These are phyloP conservation scores for Cryoendolithus antarcticus DNA, from an alignment of 2,329 filamentous ascomycete species.

Conservation along the genomic window DNA sequence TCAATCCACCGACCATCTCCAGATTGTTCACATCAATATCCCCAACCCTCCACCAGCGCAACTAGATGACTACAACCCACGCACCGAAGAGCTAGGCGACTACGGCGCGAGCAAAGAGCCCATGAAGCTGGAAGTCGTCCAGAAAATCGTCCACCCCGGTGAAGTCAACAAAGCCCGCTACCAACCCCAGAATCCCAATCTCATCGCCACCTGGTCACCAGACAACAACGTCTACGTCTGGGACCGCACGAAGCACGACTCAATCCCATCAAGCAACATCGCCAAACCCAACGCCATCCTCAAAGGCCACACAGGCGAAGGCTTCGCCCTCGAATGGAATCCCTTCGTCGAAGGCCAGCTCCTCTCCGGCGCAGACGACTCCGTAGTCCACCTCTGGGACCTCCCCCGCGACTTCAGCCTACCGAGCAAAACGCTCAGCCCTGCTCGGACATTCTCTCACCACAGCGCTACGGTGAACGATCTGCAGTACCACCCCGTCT, in stretches of 20 bases:
- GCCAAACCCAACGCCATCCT: constrained; percentile 76
- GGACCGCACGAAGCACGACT: constrained; percentile 87
- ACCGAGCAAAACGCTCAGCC: constrained; percentile 56
- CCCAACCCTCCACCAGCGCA: constrained; percentile 66
- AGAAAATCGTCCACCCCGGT: constrained; percentile 90
- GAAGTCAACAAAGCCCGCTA: constrained; percentile 99
- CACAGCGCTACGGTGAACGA: constrained; percentile 92
- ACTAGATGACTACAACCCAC: constrained; percentile 77
- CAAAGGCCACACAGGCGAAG: constrained; percentile 73
- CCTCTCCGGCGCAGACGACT: constrained; percentile 83
- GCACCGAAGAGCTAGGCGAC: constrained; percentile 84
- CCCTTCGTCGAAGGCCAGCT: constrained; percentile 70
- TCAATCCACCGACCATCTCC: constrained; percentile 75
- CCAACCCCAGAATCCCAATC: constrained; percentile 91
- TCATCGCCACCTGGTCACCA: constrained; percentile 85
- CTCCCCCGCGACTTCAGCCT: constrained; percentile 58
- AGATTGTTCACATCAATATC: constrained; percentile 88
- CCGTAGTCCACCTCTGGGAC: constrained; percentile 87
- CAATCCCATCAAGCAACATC: constrained; percentile 50
- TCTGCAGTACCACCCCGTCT: constrained; percentile 85
- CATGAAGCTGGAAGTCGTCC: constrained; percentile 81
- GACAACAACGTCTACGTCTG: constrained; percentile 85
- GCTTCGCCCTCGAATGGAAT: constrained; percentile 88
- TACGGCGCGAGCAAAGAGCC: constrained; percentile 68
- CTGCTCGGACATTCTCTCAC: constrained; percentile 67